Conservation (phyloP, 768 basidiomycete genomes). For the Cyclocybe aegerita region DNA sequence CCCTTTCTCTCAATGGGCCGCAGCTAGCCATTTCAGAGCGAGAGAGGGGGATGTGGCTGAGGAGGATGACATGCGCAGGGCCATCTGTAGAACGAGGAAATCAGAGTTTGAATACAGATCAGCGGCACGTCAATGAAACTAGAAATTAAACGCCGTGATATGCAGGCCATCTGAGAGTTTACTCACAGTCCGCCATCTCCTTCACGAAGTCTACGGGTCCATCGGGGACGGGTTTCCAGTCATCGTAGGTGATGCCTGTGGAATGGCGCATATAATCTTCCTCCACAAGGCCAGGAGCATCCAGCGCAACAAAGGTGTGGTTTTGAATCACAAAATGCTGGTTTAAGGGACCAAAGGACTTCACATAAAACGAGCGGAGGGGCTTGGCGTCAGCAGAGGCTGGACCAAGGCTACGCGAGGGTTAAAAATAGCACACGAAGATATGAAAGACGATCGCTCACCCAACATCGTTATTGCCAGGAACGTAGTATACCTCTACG, state of each 20-base stretch:
- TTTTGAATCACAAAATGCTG: slow-evolving; percentile 60
- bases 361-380: slow-evolving; percentile 56
- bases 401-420: slow-evolving; percentile 49
- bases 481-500: slow-evolving; percentile 53
- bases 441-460: slow-evolving; percentile 14
- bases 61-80: slow-evolving; percentile 56
- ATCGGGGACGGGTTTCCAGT: slow-evolving; percentile 52
- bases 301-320: slow-evolving; percentile 69
- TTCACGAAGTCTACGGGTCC: slow-evolving; percentile 65
- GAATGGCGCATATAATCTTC: slow-evolving; percentile 73
- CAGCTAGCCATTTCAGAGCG: slow-evolving; percentile 74
- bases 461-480: slow-evolving; percentile 85
- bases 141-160: no score
- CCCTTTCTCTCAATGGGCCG: slow-evolving; percentile 73
- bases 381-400: slow-evolving; percentile 49
- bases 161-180: no score
- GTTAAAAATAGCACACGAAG: not conserved
- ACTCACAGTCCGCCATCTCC: slow-evolving; percentile 40
- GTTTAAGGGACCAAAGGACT: slow-evolving; percentile 70
- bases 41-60: slow-evolving; percentile 85
- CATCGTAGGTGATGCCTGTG: slow-evolving; percentile 44
- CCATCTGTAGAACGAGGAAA: slow-evolving; percentile 18
- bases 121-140: slow-evolving; percentile 2
- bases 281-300: slow-evolving; percentile 80
- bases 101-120: not conserved